phyloP scores from a whole-genome alignment of 345 rosid genomes.

The Moricandia moricandioides region DNA sequence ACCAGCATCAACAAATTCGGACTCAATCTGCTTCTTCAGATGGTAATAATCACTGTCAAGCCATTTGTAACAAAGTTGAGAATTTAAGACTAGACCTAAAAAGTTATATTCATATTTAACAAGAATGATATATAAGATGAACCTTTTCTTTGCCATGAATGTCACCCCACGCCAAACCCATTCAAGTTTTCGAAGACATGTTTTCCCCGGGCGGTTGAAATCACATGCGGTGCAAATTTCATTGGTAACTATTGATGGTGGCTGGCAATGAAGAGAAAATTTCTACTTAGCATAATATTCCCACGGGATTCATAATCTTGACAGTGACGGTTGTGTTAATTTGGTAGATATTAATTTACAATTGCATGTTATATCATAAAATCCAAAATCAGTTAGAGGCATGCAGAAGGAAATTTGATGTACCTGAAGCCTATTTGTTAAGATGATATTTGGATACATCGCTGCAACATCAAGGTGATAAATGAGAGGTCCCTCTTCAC shows the following conservation, averaged over 20 bases:
- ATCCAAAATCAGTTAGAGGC: conserved; percentile 1
- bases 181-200: conserved; percentile 91
- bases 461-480: conserved; percentile 99
- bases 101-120: conserved; percentile 10
- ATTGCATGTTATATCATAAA: background rate
- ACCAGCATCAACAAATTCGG: conserved; percentile 75
- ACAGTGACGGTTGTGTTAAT: background rate
- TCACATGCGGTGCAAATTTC: conserved; percentile 96
- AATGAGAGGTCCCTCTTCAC: conserved; percentile 94
- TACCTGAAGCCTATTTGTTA: conserved; percentile 99
- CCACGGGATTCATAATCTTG: conserved; percentile 6
- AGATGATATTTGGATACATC: conserved; percentile 96
- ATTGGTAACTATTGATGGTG: conserved; percentile 85
- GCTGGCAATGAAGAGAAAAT: conserved; percentile 51
- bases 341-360: conserved; percentile 11
- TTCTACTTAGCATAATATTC: conserved; percentile 4
- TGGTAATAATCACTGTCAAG: conserved; percentile 85
- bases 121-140: conserved; percentile 5
- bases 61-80: conserved; percentile 19
- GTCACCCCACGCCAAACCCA: conserved; percentile 99
- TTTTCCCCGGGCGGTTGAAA: conserved; percentile 91
- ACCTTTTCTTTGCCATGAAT: conserved; percentile 89
- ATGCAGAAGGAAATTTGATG: conserved; percentile 8
- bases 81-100: conserved; percentile 24
- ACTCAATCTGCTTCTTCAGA: conserved; percentile 89